Base-by-base conservation (phyloP, 1,139 yeast species). In the Hanseniaspora sp. region DNA sequence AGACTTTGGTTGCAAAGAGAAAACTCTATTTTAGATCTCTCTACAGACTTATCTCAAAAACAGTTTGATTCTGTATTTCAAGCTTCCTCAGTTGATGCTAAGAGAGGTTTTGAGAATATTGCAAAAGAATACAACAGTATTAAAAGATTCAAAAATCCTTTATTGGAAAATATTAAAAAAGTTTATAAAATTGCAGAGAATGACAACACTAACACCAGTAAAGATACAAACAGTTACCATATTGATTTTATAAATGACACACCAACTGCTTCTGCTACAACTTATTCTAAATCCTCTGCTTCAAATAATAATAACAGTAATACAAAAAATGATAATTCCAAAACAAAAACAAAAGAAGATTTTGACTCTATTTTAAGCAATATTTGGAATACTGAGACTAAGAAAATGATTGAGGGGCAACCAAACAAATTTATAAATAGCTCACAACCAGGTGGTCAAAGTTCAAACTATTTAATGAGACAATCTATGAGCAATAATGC, bases 1-100 rank as follows among this genome's bases (percentile, higher is more conserved):
- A 76, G 83, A 58, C 73, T 86, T 52, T 85, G 95, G 95, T 69
- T 86, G 40, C 95, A 85, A 64, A 72, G 95, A 58, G 95, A 86
- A 59, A 83, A 78, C 61, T 80, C 85, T 5, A 71, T 82, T 46
- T 71, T 82, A 71, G 86, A 81, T 62, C 68, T 80, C 1, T 69
- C 74, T 8, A 66, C 72, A 29, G 65, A 71, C 49, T 62, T 59
- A 52, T 62, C 62, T 12, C 56, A 59, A 23, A 55, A 56, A 28
- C 52, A 54, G 23, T 46, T 54, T 33, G 64, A 59, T 17, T 48
- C 65, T 1, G 59, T 65, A 11, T 67, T 76, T 57, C 74, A 76
- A 79, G 77, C 62, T 67, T 74, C 63, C 18, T 79, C 80, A 37
- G 76, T 79, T 51, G 88, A 80, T 58, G 76, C 80, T 17, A 74